Base-by-base conservation (phyloP, 768 basidiomycete genomes). In the Naematelia encephala region DNA sequence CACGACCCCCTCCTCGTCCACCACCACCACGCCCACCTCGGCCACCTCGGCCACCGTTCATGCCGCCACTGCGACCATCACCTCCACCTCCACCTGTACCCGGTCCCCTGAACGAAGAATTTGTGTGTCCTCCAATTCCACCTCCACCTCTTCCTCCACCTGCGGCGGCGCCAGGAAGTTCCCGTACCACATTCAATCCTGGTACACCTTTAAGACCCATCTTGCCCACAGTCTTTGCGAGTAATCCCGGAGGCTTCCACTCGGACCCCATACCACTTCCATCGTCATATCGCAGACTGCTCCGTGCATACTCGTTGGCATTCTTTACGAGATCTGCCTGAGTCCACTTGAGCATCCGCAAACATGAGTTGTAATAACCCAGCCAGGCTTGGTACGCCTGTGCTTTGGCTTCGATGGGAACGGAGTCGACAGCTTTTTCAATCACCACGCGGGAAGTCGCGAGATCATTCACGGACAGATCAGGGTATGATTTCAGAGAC, bases 341-440 rank as follows among this genome's bases (percentile, higher is more conserved):
- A 10, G 74, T 76, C 80, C 81, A 82, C 43, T 74, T 68, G 54
- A 83, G 54, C 5, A 60, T 52, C 64, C 76, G 81, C 28, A 77
- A 46, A 48, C 73, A 75, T 3, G 77, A 70, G 19, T 82, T 81
- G 70, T 85, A 85, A 70, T 83, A 86, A 12, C 85, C 85, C 44
- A 86, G 70, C 79, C 66, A 68, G 11, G 75, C 80, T 28, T 79
- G 77, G 64, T 86, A 86, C 0, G 82, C 81, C 64, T 82, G 80
- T 0, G 75, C 77, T 67, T 85, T 86, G 11, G 71, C 62, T 22
- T 81, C 77, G 13, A 63, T 67, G 10, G 77, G 75, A 1, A 84
- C 79, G 0, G 53, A 26, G 27, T 46, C 58, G 47, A 84, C 64
- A 5, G 76, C 76, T 1, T 48, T 1, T 14, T 65, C 52, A 14